Base-by-base conservation (phyloP, 1,284 basidiomycete genomes). In the Papiliotrema terrestris region DNA sequence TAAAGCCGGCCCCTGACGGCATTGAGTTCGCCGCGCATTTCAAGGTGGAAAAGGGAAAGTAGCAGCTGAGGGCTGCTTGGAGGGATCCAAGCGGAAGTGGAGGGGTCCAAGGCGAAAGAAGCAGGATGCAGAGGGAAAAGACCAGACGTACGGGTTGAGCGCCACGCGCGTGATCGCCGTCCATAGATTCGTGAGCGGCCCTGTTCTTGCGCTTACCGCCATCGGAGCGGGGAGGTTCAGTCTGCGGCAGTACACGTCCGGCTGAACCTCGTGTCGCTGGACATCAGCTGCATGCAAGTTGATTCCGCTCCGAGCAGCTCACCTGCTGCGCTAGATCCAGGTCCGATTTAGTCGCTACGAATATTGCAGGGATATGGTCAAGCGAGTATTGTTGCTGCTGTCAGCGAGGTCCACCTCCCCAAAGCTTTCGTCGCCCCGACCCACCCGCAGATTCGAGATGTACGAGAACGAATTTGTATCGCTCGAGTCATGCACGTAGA, bases 381-480 rank as follows among this genome's bases (percentile, higher is more conserved):
- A 95, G 80, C 60, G 85, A 91, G 74, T 97, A 96, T 83, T 95
- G 92, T 88, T 98, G 93, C 89, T 95, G 75, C 14, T 39, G 41
- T 47, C 54, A 52, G 20, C 43, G 45, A 20, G 19, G 72, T 37
- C 6, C n/a, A 23, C 17, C 25, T 32, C 43, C 2, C 23, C n/a
- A 15, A n/a, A 26, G 17, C 23, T n/a, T 43, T 42, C 14, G 29
- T 11, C 22, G n/a, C 22, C 45, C 29, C 25, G 8, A 75, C 88
- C 71, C 71, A 92, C 91, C 72, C 92, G 82, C 68, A 98, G 79
- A 78, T 97, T 97, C 63, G 91, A 95, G 70, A 98, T 92, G 78
- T 98, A 97, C 48, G 91, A 94, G 74, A 98, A 98, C 13, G 93
- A 97, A 76, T 98, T 98, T 25, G 96, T 98, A 74, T 98, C 96